These are phyloP conservation scores for Pythium plurisporium DNA, from an alignment of 352 stramenopile genomes.

Conservation along the genomic window DNA sequence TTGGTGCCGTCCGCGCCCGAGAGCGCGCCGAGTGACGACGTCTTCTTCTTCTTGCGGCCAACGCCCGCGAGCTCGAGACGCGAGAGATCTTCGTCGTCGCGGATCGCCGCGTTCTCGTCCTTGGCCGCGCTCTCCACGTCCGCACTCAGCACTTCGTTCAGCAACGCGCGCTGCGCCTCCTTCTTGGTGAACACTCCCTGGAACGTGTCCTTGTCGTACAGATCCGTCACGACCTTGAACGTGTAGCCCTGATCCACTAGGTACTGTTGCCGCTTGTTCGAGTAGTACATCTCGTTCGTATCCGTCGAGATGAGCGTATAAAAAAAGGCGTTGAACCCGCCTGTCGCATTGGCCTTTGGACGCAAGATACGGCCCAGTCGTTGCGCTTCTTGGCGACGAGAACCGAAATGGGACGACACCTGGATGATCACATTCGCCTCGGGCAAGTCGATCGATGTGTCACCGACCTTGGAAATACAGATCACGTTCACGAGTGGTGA, in stretches of 20 bases:
- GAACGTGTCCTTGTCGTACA: constrained; percentile 82
- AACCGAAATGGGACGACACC: constrained; percentile 97
- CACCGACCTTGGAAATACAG: constrained; percentile 94
- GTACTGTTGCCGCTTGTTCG: constrained; percentile 98
- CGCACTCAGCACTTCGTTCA: constrained; percentile 78
- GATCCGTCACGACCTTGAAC: constrained; percentile 98
- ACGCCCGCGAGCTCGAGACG: constrained; percentile 49
- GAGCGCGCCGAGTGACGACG: constrained; percentile 63
- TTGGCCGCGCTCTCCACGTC: constrained; percentile 77
- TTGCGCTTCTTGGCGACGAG: constrained; percentile 98
- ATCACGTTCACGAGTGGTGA: constrained; percentile 87
- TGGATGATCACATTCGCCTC: constrained; percentile 99
- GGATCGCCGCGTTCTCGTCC: constrained; percentile 80
- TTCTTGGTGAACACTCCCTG: constrained; percentile 79
- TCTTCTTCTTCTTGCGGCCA: constrained; percentile 80
- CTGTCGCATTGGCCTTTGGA: constrained; percentile 94
- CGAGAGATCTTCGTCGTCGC: constrained; percentile 77
- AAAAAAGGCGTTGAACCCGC: constrained; percentile 99
- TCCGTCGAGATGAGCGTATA: constrained; percentile 99
- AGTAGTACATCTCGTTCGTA: constrained; percentile 99
- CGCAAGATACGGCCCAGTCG: constrained; percentile 98
- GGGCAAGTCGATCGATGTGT: constrained; percentile 99
- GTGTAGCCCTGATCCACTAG: constrained; percentile 99
- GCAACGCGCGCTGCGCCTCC: constrained; percentile 64
- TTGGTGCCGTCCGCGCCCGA: constrained; percentile 74